Conservation (phyloP, 305 asterid species). For the Salvia sclarea region DNA sequence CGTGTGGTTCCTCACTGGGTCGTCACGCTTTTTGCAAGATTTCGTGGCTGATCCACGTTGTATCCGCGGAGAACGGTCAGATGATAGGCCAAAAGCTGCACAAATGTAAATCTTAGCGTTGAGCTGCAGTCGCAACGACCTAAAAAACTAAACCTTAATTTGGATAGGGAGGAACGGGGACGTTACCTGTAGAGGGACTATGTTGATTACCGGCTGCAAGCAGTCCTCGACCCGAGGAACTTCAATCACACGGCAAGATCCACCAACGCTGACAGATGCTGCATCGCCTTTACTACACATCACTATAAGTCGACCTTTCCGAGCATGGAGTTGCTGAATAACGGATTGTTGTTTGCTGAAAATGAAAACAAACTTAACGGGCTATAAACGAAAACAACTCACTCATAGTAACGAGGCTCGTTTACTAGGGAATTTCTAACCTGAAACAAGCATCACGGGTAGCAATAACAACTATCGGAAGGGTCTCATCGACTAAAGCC, state of each 20-base stretch:
- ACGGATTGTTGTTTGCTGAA: conserved; percentile 94
- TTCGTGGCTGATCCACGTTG: conserved; percentile 96
- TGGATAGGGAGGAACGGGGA: neutral
- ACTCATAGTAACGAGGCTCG: neutral
- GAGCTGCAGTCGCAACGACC: neutral
- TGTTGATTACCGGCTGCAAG: conserved; percentile 87
- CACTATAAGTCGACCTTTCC: conserved; percentile 92
- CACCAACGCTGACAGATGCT: conserved; percentile 72
- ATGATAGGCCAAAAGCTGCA: conserved; percentile 93
- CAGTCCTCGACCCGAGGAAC: conserved; percentile 93
- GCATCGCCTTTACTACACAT: conserved; percentile 90
- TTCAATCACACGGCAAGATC: conserved; percentile 84
- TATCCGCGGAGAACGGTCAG: conserved; percentile 87
- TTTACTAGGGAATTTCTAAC: conserved; percentile 38
- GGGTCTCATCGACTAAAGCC: conserved; percentile 95
- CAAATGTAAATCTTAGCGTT: neutral
- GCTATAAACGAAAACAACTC: neutral
- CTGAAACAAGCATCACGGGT: conserved; percentile 97
- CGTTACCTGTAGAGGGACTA: conserved; percentile 90
- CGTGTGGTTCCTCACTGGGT: conserved; percentile 55
- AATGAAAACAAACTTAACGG: conserved; percentile 25
- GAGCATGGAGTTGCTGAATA: conserved; percentile 95
- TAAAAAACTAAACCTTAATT: too few species aligned
- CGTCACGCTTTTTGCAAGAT: conserved; percentile 97
- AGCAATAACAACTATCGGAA: conserved; percentile 88